Evolutionary conservation across 2,329 filamentous ascomycete species (phyloP), one percentile per base, ranked within the genome.

Genomic region (Teratosphaeria destructans): DNA sequence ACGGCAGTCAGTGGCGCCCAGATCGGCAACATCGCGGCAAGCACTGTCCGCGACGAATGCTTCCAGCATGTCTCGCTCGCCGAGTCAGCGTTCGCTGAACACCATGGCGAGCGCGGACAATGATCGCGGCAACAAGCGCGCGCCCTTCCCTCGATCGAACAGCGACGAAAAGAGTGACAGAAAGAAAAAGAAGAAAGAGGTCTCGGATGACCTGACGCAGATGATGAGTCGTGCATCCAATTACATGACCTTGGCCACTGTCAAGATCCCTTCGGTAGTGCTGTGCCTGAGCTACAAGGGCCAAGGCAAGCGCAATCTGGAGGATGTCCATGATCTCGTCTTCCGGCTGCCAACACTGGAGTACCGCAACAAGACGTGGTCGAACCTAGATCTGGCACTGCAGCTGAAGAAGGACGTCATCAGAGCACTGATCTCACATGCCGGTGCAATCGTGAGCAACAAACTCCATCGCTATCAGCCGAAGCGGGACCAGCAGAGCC

Each of bases 351-450:
- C 94, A 3, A 88, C 89, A 2, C 86, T 99, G 54, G 94, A 99
- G 73, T 97, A 96, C 77, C 85, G 90, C 64, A 99, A 99, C 80
- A 99, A 99, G 79, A 97, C 92, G 8, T 99, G 94, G 94, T 96
- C 91, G 6, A 99, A 97, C 72, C 82, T 99, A 6, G 94, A 99
- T 70, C 83, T 99, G 10, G 92, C 93, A 0, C 80, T 97, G 55
- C 88, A 91, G 14, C 81, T 99, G 58, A 97, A 99, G 77, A 95
- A 92, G 71, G 92, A 95, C 54, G 89, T 97, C 60, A 90, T 96
- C 71, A 89, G 91, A 70, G 93, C 94, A 0, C 81, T 99, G 54
- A 95, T 99, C 68, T 94, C 90, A 1, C 94, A 99, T 71, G 92
- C 93, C 0, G 94, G 94, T 39, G 91, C 94, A 60, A 96, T 99